Conservation (phyloP, 768 basidiomycete species). For the Botryobasidium botryosum region DNA sequence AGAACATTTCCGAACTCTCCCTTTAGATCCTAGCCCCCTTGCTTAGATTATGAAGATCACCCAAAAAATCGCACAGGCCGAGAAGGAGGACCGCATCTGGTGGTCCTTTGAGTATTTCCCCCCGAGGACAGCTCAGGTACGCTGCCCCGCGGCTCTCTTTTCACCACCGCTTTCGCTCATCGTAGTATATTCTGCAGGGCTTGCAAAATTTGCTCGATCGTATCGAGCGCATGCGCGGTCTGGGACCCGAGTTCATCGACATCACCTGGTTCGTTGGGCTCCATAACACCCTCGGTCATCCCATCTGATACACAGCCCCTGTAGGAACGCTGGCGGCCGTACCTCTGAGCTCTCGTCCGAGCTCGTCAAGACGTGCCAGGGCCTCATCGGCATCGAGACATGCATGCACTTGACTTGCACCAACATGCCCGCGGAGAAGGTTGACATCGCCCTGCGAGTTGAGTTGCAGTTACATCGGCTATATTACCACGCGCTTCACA, state of each 20-base stretch:
- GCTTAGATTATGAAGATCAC: conserved; percentile 99
- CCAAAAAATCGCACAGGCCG: conserved; percentile 76
- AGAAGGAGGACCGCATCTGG: conserved; percentile 76
- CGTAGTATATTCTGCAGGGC: conserved; percentile 31
- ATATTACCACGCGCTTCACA: conserved; percentile 2
- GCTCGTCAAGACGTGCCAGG: conserved; percentile 88
- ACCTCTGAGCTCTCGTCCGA: conserved; percentile 89
- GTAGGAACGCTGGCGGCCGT: conserved; percentile 90
- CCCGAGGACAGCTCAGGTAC: conserved; percentile 81
- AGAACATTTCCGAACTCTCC: too few species aligned
- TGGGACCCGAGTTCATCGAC: conserved; percentile 96
- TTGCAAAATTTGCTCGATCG: conserved; percentile 94
- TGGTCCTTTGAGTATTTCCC: conserved; percentile 99
- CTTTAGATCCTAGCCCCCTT: too few species aligned
- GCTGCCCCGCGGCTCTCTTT: conserved; percentile 11
- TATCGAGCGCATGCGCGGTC: conserved; percentile 90
- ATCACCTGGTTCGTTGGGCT: conserved; percentile 62
- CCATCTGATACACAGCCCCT: neutral
- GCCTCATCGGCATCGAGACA: conserved; percentile 84
- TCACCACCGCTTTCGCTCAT: conserved; percentile 1
- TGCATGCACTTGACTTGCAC: conserved; percentile 99
- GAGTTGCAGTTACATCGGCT: conserved; percentile 24
- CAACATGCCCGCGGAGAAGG: conserved; percentile 93
- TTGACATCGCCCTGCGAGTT: conserved; percentile 82
- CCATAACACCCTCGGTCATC: conserved; percentile 1